Conservation (phyloP, 371 early-diverging fungal genomes). For the Mucor lusitanicus region DNA sequence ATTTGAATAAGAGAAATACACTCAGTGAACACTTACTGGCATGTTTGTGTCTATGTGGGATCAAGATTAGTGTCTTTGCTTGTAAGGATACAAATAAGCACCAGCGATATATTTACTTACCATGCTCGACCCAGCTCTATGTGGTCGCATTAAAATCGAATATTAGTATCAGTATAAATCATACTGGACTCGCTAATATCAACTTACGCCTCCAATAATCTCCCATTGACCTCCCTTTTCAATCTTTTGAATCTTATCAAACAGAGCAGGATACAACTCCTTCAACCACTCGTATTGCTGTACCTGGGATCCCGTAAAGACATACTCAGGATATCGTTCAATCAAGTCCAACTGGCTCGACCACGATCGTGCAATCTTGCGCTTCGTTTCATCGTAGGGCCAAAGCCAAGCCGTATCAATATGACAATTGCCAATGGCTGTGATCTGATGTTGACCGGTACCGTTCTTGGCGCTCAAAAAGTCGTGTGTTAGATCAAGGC, state of each 20-base stretch:
- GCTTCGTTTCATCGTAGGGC: conserved; percentile 96
- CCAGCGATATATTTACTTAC: conserved; percentile 19
- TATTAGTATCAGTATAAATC: neutral
- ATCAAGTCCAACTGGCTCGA: conserved; percentile 85
- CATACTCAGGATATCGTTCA: conserved; percentile 85
- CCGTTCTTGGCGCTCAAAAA: conserved; percentile 72
- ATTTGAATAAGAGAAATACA: neutral
- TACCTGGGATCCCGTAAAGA: conserved; percentile 87
- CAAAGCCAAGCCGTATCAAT: conserved; percentile 86
- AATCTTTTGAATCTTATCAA: conserved; percentile 72
- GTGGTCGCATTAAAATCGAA: neutral
- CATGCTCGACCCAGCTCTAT: conserved; percentile 58
- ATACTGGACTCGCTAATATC: too few species aligned
- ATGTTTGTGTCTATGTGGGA: conserved; percentile 87
- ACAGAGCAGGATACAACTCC: conserved; percentile 81
- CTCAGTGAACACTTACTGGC: conserved; percentile 48
- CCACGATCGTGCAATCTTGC: conserved; percentile 94
- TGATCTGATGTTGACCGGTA: conserved; percentile 61
- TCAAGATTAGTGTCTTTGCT: neutral
- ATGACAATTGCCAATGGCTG: conserved; percentile 88
- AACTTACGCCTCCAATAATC: conserved; percentile 85
- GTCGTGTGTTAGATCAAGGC: conserved; percentile 54
- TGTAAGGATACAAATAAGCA: neutral
- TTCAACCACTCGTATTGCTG: conserved; percentile 96
- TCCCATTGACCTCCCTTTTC: conserved; percentile 82